phyloP scores from a whole-genome alignment of 768 basidiomycete genomes.

The Candolleomyces efflorescens region DNA sequence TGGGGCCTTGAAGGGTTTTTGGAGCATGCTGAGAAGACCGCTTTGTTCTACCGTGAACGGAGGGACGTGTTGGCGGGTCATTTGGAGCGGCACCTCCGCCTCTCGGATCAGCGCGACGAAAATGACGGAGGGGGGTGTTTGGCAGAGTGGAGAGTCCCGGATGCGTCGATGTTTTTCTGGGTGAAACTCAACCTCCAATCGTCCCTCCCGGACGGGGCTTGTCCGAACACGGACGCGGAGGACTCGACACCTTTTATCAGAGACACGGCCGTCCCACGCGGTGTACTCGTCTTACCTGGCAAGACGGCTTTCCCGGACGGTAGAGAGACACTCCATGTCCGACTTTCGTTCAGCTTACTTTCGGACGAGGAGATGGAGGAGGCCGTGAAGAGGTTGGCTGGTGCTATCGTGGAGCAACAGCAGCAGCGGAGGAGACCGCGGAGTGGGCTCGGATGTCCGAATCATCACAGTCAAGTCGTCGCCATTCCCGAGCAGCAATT shows the following conservation, averaged over 20 bases:
- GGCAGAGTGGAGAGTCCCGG: constrained; percentile 63
- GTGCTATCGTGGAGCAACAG: neutral
- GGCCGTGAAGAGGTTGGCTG: constrained; percentile 54
- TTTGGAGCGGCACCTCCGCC: constrained; percentile 60
- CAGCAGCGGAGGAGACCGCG: neutral
- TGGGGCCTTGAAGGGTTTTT: constrained; percentile 76
- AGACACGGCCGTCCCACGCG: constrained; percentile 63
- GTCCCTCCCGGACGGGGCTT: neutral
- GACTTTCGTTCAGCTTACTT: constrained; percentile 72
- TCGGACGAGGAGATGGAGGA: constrained; percentile 64
- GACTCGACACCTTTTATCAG: constrained; percentile 69
- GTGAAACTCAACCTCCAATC: constrained; percentile 28
- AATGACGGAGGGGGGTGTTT: constrained; percentile 39
- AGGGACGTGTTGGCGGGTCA: constrained; percentile 70
- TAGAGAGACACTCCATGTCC: constrained; percentile 60
- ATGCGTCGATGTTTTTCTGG: constrained; percentile 89
- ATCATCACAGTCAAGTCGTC: too few relatives aligned
- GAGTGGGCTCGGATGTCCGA: too few relatives aligned
- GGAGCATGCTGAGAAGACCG: constrained; percentile 59
- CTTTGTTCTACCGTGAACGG: constrained; percentile 62
- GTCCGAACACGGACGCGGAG: constrained; percentile 30
- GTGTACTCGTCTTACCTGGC: constrained; percentile 82
- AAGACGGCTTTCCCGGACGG: constrained; percentile 68
- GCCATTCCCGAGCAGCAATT: too few relatives aligned
- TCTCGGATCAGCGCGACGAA: constrained; percentile 61